Evolutionary conservation across 2,329 filamentous ascomycete species (phyloP), one percentile per base, ranked within the genome.

Genomic region (Neofusicoccum kwambonambiense): DNA sequence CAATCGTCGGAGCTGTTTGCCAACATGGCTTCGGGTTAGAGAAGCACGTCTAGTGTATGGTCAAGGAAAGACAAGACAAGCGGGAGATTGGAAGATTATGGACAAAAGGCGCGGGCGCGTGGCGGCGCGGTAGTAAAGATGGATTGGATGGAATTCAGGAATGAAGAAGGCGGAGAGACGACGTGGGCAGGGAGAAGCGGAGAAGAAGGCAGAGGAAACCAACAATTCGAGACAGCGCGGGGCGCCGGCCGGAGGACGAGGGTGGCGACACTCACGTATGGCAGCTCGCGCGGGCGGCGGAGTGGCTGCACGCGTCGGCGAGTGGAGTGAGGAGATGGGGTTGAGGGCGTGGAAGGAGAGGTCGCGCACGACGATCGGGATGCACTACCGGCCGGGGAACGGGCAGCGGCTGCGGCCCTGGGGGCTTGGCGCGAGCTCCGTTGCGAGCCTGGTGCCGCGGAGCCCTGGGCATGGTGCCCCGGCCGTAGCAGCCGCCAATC

Each of bases 1-100:
- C 73, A 74, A 74, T 65, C 57, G 63, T 58, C 41, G 69, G 69
- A 76, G 74, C 76, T 79, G 75, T 78, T 78, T 78, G 76, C 77
- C 76, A 77, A 73, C 69, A 75, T 70, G 75, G 73, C 75, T 68
- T 72, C 73, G 72, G 66, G 76, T 78, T 74, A 78, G 76, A 78
- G 69, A 66, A 71, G 72, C 69, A 73, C 67, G 69, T 75, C 72
- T 74, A 72, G 70, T 35, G 11, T 13, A 57, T 52, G 56, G 41
- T 67, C 69, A 75, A 69, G 67, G 68, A 73, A 71, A 69, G 68
- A 71, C 65, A 68, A 71, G 66, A 71, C 65, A 68, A 71, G 64
- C 69, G 71, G 67, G 70, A 65, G 69, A 67, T 71, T 69, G 66
- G 70, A 73, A 74, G 47, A 42, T 57, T 35, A 47, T 64, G 62